Percentiles rank a stretch among this genome's conserved stretches.
Evolutionary conservation across 108 stramenopile species (phyloP).

Genomic region (Nitzschia putrida): DNA sequence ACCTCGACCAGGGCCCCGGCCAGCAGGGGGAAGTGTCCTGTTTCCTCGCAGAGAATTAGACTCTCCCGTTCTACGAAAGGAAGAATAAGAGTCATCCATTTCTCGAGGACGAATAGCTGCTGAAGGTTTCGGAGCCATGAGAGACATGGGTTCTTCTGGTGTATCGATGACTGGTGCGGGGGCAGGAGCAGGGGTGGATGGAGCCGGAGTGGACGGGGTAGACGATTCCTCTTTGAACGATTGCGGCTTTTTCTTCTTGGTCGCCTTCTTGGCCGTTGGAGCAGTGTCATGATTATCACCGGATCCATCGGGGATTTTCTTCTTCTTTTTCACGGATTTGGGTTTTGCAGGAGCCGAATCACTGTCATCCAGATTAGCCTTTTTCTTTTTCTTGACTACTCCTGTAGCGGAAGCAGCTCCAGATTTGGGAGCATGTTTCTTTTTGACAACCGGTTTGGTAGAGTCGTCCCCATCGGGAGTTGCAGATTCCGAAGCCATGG

Average conservation of each 20-base stretch:
- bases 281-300: not conserved
- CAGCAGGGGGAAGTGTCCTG: not conserved
- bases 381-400: conserved; percentile 4
- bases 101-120: not conserved
- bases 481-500: no score
- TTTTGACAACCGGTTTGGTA: no score
- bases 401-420: not conserved
- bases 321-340: conserved; percentile 10
- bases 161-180: not conserved
- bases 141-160: not conserved
- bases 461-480: no score
- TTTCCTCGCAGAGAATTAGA: not conserved
- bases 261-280: not conserved
- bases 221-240: not conserved
- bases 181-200: not conserved
- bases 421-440: no score
- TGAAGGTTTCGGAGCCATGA: not conserved
- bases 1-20: not conserved
- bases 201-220: not conserved
- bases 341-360: not conserved
- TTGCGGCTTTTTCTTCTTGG: not conserved
- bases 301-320: no score
- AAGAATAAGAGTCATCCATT: not conserved
- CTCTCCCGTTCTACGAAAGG: not conserved
- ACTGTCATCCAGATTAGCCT: not conserved